Base-by-base conservation (phyloP, 164 flowering plant genomes). In the Echeveria elegans region DNA sequence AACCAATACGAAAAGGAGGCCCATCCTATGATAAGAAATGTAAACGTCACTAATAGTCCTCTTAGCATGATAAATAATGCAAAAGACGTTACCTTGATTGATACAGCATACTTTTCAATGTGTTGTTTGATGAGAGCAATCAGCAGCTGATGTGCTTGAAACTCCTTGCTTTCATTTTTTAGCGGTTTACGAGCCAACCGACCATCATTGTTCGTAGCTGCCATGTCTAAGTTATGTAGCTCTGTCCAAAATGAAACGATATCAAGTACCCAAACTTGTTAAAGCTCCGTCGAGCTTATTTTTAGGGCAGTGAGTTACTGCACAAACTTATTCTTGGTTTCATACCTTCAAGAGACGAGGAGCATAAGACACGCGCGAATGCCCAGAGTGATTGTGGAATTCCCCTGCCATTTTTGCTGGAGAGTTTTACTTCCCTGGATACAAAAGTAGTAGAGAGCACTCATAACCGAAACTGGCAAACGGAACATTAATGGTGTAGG, bases 301-400 rank as follows among this genome's bases (percentile, higher is more conserved):
- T 36, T 18, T 36, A n/a, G 0, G 21, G 12, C 40, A 31, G 65
- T 23, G 53, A 30, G 23, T 31, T 36, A 40, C 59, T 40, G 23
- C 38, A n/a, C 34, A 62, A 52, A 32, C 37, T 66, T 11, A 15
- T 26, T 34, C 45, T 63, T 32, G 36, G 47, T 43, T 43, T 43
- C 18, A 11, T 29, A 87, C 95, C 97, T 80, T 86, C 79, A 66
- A 72, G 68, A 69, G 85, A 77, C 37, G 78, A 75, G 47, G 79
- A 78, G 70, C 76, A 80, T 28, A 86, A 66, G 72, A 92, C 77
- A 66, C 96, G 91, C 71, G 84, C 86, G 87, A 82, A 84, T 61
- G 96, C 95, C 72, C 95, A 88, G 6, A 92, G 86, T 59, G 95
- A 78, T 38, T 85, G 98, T 5, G 98, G 96, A 74, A 92, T 77